These are phyloP conservation scores for Agaricus blazei DNA, from an alignment of 768 basidiomycete species.

Conservation along the genomic window DNA sequence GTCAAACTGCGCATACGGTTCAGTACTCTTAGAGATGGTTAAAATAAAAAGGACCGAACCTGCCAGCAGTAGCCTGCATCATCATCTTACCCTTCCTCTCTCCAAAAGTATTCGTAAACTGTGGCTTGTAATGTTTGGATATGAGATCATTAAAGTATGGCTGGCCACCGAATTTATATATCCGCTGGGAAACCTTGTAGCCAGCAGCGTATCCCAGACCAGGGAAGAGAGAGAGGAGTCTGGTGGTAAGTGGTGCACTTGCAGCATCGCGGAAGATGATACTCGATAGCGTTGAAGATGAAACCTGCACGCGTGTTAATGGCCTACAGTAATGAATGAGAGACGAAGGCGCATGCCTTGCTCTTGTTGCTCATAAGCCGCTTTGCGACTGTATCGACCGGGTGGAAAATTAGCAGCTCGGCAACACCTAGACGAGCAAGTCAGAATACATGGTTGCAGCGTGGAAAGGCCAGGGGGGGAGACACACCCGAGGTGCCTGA, in stretches of 20 bases:
- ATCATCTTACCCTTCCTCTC: slow-evolving; percentile 94
- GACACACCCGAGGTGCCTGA: slow-evolving; percentile 85
- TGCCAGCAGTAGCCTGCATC: slow-evolving; percentile 93
- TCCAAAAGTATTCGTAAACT: slow-evolving; percentile 81
- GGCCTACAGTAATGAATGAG: neutral
- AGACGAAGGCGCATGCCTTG: slow-evolving; percentile 40
- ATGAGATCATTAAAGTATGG: slow-evolving; percentile 96
- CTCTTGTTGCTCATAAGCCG: slow-evolving; percentile 97
- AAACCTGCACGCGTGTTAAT: slow-evolving; percentile 40
- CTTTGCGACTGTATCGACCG: slow-evolving; percentile 97
- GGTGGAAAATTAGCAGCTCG: slow-evolving; percentile 93
- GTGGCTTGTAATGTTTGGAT: slow-evolving; percentile 71
- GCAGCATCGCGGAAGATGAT: slow-evolving; percentile 90
- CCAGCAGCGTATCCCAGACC: slow-evolving; percentile 98
- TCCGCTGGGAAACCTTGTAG: slow-evolving; percentile 91
- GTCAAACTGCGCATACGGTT: slow-evolving; percentile 44
- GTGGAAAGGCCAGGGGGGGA: neutral
- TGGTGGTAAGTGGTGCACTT: slow-evolving; percentile 54
- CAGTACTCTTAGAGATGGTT: neutral
- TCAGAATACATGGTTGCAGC: neutral
- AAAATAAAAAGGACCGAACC: slow-evolving; percentile 36
- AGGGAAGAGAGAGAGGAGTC: slow-evolving; percentile 92
- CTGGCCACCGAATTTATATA: slow-evolving; percentile 98
- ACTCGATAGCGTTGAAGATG: slow-evolving; percentile 53
- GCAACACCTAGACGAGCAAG: slow-evolving; percentile 63